Evolutionary conservation across 768 basidiomycete species (phyloP).

Genomic region (Gloeophyllum trabeum): DNA sequence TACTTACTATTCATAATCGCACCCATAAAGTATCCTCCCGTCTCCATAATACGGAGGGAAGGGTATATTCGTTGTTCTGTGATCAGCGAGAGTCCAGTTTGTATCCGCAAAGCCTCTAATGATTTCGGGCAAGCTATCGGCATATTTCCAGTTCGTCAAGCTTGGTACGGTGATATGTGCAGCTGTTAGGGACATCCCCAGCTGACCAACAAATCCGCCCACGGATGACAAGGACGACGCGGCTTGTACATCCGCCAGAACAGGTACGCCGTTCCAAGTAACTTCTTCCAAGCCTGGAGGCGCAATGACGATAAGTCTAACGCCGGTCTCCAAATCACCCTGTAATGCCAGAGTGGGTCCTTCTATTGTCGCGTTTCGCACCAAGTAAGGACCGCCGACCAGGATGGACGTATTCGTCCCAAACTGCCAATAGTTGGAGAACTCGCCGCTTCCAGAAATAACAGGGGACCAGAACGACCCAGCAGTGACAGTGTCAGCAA

Average conservation of each 20-base stretch:
- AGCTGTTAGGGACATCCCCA: constrained; percentile 22
- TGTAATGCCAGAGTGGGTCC: constrained; percentile 35
- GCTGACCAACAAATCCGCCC: constrained; percentile 38
- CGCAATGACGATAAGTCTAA: constrained; percentile 51
- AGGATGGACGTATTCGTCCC: constrained; percentile 64
- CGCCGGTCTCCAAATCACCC: constrained; percentile 58
- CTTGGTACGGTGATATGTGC: constrained; percentile 29
- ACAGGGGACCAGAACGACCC: constrained; percentile 71
- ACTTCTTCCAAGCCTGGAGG: constrained; percentile 39
- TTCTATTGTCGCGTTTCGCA: constrained; percentile 26
- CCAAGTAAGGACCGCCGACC: constrained; percentile 33
- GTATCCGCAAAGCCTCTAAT: constrained; percentile 44
- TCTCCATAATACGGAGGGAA: constrained; percentile 62
- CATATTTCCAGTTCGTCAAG: constrained; percentile 62
- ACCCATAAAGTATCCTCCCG: constrained; percentile 71
- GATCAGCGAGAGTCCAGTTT: constrained; percentile 55
- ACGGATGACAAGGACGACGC: constrained; percentile 15
- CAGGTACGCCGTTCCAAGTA: constrained; percentile 59
- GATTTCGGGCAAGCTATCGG: constrained; percentile 68
- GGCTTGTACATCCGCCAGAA: constrained; percentile 25
- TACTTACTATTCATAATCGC: constrained; percentile 77
- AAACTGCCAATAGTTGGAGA: constrained; percentile 58
- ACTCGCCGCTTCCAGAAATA: constrained; percentile 26
- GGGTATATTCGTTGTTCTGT: constrained; percentile 66
- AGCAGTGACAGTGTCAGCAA: constrained; percentile 52